These are phyloP conservation scores for Quercus bicolor DNA, from an alignment of 306 rosid species.

Conservation along the genomic window DNA sequence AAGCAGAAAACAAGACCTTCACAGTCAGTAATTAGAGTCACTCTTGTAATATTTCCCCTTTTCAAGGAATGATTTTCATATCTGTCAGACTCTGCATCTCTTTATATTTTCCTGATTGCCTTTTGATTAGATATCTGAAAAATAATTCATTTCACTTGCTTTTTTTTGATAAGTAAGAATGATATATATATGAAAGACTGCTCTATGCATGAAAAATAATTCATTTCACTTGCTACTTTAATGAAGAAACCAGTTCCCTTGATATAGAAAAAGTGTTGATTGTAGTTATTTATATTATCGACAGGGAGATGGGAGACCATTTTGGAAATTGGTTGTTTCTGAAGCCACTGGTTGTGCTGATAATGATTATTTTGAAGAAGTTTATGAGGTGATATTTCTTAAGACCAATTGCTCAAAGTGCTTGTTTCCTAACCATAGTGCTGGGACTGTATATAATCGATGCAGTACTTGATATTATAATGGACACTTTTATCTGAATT, in stretches of 20 bases:
- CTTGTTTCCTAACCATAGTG: background rate
- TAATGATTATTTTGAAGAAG: conserved; percentile 76
- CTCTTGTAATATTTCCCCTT: background rate
- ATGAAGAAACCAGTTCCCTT: background rate
- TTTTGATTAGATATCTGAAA: background rate
- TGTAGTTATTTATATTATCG: conserved; percentile 5
- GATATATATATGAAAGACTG: too few relatives aligned
- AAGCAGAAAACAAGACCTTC: background rate
- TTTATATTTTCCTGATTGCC: background rate
- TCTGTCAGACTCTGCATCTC: background rate
- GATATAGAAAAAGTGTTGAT: background rate
- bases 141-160: background rate
- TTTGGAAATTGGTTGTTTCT: conserved; percentile 92
- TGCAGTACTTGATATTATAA: background rate
- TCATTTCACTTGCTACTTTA: background rate
- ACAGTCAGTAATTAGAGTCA: background rate
- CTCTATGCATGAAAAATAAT: background rate
- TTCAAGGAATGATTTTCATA: background rate
- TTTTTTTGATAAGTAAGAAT: too few relatives aligned
- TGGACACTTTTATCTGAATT: conserved; percentile 18
- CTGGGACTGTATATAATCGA: conserved; percentile 1
- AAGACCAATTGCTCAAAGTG: background rate
- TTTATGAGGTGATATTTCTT: conserved; percentile 61
- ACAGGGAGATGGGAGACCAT: conserved; percentile 98
- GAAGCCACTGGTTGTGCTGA: conserved; percentile 88